Conservation (phyloP, 2,329 filamentous ascomycete genomes). For the Rutstroemia sp. region DNA sequence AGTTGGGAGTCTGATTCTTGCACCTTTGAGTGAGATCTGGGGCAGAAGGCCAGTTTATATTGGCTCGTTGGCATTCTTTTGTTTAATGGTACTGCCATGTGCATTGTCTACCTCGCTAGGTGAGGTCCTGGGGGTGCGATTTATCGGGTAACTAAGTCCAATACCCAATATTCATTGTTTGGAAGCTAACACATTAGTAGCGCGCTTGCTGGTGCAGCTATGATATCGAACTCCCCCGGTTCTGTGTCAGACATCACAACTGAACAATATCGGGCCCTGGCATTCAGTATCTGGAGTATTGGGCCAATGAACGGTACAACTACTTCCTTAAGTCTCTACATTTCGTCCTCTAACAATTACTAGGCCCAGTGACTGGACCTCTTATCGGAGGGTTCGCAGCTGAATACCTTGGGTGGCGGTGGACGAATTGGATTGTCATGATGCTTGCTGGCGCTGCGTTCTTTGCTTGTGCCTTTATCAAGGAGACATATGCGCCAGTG, state of each 20-base stretch:
- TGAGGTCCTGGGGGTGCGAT: slow-evolving; percentile 63
- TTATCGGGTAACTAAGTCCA: slow-evolving; percentile 55
- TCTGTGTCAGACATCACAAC: slow-evolving; percentile 77
- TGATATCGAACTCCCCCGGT: slow-evolving; percentile 78
- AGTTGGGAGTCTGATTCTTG: slow-evolving; percentile 62
- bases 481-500: slow-evolving; percentile 70
- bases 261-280: slow-evolving; percentile 73
- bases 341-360: background rate
- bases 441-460: slow-evolving; percentile 62
- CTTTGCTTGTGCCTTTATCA: slow-evolving; percentile 49
- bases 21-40: slow-evolving; percentile 66
- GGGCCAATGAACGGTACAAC: slow-evolving; percentile 70
- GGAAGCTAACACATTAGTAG: slow-evolving; percentile 20
- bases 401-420: slow-evolving; percentile 77
- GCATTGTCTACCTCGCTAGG: slow-evolving; percentile 61
- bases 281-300: slow-evolving; percentile 75
- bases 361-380: slow-evolving; percentile 47
- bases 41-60: slow-evolving; percentile 64
- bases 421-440: slow-evolving; percentile 75
- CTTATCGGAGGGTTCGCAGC: slow-evolving; percentile 76
- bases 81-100: slow-evolving; percentile 63
- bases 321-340: background rate
- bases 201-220: slow-evolving; percentile 66
- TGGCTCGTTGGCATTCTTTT: slow-evolving; percentile 55
- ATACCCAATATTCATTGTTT: background rate